These are phyloP conservation scores for Colletotrichum noveboracense DNA, from an alignment of 2,329 filamentous ascomycete genomes.

Conservation along the genomic window DNA sequence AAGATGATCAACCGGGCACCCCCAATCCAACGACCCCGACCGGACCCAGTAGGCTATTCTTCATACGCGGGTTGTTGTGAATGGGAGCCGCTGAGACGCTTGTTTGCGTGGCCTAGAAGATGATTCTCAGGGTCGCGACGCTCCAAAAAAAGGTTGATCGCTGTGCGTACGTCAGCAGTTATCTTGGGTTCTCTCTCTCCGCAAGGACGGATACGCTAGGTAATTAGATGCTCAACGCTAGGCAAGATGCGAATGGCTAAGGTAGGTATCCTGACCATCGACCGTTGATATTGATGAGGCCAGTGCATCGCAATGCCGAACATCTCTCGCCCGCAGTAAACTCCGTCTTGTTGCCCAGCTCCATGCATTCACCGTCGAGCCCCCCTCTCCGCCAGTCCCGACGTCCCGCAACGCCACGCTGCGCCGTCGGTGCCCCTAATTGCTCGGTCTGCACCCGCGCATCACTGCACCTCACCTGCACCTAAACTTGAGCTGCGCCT, in stretches of 20 bases:
- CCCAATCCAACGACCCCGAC: neutral
- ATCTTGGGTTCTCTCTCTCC: neutral
- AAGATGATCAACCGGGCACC: neutral
- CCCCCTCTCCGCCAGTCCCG: slow-evolving; percentile 3
- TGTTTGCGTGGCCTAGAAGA: neutral
- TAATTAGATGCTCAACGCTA: neutral
- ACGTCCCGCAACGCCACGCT: slow-evolving; percentile 8
- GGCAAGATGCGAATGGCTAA: neutral
- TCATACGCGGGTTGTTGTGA: neutral
- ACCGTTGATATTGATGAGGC: neutral
- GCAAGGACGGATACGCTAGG: neutral
- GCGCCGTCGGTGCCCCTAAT: neutral
- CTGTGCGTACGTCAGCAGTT: neutral
- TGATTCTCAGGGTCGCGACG: neutral
- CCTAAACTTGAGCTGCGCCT: neutral
- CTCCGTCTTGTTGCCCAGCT: neutral
- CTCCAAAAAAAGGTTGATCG: neutral
- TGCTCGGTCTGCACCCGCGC: neutral
- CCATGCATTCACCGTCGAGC: neutral
- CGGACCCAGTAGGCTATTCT: slow-evolving; percentile 2
- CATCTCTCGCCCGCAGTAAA: neutral
- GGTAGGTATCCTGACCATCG: neutral
- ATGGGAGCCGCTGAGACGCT: neutral
- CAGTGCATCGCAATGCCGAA: neutral
- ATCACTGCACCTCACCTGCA: neutral